Evolutionary conservation across 1,139 yeast species (phyloP), one percentile per base, ranked within the genome.

Genomic region (Pichia sp.): DNA sequence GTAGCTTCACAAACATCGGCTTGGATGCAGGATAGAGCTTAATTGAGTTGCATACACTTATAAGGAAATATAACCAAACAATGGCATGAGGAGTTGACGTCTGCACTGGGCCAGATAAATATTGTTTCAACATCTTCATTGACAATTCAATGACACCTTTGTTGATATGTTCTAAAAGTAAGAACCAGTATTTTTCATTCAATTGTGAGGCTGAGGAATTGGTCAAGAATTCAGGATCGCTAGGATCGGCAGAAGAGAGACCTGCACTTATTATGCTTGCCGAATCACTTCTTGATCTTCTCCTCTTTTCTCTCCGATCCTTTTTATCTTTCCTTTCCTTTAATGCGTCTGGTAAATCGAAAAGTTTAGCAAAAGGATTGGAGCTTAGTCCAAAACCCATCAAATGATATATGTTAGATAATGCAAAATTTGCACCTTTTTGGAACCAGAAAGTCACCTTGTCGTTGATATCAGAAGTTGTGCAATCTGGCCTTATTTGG

Each of bases 321-420:
- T 85, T 86, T 58, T 85, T 82, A 57, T 84, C 90, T 60, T 79
- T 84, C 49, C 90, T 73, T 63, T 85, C 90, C 58, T 81, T 84
- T 57, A 87, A 71, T 8, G 85, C 87, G 64, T 84, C 87, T 0
- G 90, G 87, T 32, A 87, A 72, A 55, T 80, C 82, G 68, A 87
- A 87, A 19, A 87, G 67, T 62, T 83, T 80, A 3, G 92, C 89
- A 70, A 87, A 85, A 23, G 93, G 90, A 64, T 85, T 86, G 50
- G 77, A 75, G 3, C 87, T 77, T 64, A 85, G 87, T 36, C 95
- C 95, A 69, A 86, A 84, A 1, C 95, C 95, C 51, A 85, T 79
- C 50, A 86, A 67, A 69, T 86, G 92, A 63, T 84, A 78, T 54
- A 87, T 82, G 64, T 87, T 87, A 30, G 90, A 84, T 54, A 86